Evolutionary conservation across 805 yeast genomes (phyloP), one percentile per base, ranked within the genome.

Genomic region (Cyberlindnera xylosilytica): DNA sequence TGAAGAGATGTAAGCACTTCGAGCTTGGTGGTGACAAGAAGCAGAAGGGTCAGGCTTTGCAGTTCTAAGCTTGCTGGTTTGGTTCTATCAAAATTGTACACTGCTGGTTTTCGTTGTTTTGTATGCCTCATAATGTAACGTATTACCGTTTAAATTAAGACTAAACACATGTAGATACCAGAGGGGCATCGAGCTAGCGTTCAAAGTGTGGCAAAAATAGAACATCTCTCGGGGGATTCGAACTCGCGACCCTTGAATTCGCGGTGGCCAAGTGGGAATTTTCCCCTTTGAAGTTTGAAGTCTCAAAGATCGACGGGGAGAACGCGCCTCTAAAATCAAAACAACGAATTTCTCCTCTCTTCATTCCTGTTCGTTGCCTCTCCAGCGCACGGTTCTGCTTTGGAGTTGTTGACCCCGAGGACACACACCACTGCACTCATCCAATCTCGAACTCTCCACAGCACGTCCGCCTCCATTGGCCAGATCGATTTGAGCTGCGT

Each of bases 1-100:
- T 93, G 76, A 93, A 93, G 93, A 88, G 99, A 83, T 93, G 98
- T 85, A 93, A 93, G 93, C 99, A 93, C 81, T 93, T 93, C 77
- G 99, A 93, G 82, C 89, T 93, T 72, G 99, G 99, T 84, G 99
- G 99, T 82, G 99, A 93, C 83, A 93, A 87, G 87, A 93, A 93
- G 81, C 97, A 93, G 81, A 93, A 93, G 89, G 99, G 99, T 76
- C 97, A 88, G 79, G 99, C 99, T 76, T 84, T 93, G 76, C 99
- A 93, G 83, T 93, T 93, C 78, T 93, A 85, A 85, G 74, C 61
- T 58, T 51, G 43, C 45, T 54, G 9, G 18, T 20, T 12, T n/a
- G 9, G 9, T 20, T n/a, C 28, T 34, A 15, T n/a, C 23, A 41
- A 43, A 38, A 42, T 47, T 42, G 49, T 42, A 45, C 41, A 45